These are phyloP conservation scores for Phytophthora lateralis DNA, from an alignment of 352 stramenopile genomes.

Conservation along the genomic window DNA sequence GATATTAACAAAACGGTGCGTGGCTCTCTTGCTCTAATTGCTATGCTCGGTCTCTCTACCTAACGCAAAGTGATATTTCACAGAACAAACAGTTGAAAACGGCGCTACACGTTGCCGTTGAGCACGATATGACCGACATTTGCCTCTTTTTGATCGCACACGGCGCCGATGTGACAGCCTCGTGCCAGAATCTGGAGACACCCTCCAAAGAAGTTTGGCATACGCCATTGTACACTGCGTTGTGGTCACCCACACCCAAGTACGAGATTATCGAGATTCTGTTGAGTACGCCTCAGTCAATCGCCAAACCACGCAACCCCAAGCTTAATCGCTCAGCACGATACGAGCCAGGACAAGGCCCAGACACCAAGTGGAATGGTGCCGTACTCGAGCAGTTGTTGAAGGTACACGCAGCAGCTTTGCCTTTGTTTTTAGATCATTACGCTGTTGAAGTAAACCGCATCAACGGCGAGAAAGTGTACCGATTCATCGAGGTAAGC, in stretches of 20 bases:
- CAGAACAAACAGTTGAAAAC: conserved; percentile 65
- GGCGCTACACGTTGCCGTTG: conserved; percentile 47
- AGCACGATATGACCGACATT: conserved; percentile 44
- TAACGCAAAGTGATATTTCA: neutral
- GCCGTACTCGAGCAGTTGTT: conserved; percentile 46
- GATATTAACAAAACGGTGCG: conserved; percentile 51
- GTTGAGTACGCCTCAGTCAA: conserved; percentile 46
- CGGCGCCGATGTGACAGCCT: conserved; percentile 46
- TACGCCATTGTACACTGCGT: conserved; percentile 50
- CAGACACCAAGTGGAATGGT: conserved; percentile 51
- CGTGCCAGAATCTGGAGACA: conserved; percentile 46
- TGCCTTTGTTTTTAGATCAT: conserved; percentile 55
- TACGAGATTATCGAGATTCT: conserved; percentile 59
- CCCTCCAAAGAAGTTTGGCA: conserved; percentile 43
- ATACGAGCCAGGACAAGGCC: conserved; percentile 28
- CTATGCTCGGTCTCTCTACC: neutral
- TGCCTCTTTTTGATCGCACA: conserved; percentile 46
- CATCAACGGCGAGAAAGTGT: conserved; percentile 57
- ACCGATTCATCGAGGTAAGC: conserved; percentile 47
- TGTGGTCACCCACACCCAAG: conserved; percentile 42
- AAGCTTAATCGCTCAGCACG: conserved; percentile 38
- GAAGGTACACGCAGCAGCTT: conserved; percentile 41
- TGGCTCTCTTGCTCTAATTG: neutral
- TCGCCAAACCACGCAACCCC: conserved; percentile 46
- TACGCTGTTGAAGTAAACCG: conserved; percentile 49